These are phyloP conservation scores for Juglanconis juglandina DNA, from an alignment of 2,329 filamentous ascomycete species.

Conservation along the genomic window DNA sequence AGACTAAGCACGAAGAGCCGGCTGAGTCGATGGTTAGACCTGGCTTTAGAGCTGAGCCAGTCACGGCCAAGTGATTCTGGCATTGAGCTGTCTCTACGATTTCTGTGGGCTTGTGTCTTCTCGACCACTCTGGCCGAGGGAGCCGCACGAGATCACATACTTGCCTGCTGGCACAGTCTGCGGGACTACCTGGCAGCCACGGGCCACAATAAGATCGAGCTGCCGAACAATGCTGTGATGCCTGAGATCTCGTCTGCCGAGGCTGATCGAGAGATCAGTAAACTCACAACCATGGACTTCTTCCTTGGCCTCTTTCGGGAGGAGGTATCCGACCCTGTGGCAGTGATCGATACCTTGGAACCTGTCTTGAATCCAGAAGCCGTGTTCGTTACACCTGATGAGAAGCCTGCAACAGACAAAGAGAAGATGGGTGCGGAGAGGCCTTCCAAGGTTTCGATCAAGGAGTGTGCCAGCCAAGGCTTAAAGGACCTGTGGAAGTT, in stretches of 20 bases:
- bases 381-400: conserved; percentile 38
- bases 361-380: conserved; percentile 78
- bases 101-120: conserved; percentile 56
- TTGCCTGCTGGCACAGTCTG: conserved; percentile 57
- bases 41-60: conserved; percentile 45
- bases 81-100: conserved; percentile 46
- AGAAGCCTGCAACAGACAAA: conserved; percentile 19
- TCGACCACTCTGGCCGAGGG: conserved; percentile 50
- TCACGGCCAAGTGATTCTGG: conserved; percentile 31
- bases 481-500: conserved; percentile 82
- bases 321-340: conserved; percentile 73
- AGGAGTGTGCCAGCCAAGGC: conserved; percentile 52
- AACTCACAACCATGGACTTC: conserved; percentile 93
- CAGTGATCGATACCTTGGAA: conserved; percentile 87
- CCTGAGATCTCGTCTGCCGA: conserved; percentile 78
- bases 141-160: conserved; percentile 53
- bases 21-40: conserved; percentile 49
- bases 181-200: conserved; percentile 47
- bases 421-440: conserved; percentile 15
- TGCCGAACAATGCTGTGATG: conserved; percentile 87
- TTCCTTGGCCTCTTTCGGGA: conserved; percentile 87
- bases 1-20: conserved; percentile 48
- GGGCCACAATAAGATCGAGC: conserved; percentile 45
- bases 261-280: conserved; percentile 85
- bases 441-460: conserved; percentile 36